These are phyloP conservation scores for Chaetomium sp. DNA, from an alignment of 2,329 filamentous ascomycete genomes.

Conservation along the genomic window DNA sequence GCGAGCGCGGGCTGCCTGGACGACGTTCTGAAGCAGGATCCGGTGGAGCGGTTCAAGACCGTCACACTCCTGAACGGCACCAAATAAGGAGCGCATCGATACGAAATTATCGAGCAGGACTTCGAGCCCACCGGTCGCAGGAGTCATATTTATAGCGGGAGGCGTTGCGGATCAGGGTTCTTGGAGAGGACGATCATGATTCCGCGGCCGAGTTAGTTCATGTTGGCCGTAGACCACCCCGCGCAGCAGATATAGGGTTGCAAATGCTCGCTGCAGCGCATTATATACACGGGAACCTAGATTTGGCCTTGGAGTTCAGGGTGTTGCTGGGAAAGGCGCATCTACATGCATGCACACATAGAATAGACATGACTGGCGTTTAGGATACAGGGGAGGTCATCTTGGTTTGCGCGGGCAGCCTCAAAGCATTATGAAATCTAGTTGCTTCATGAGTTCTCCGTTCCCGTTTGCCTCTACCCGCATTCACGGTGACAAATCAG, in stretches of 20 bases:
- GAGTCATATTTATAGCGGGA: conserved; percentile 1
- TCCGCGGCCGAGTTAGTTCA: neutral
- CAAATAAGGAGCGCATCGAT: conserved; percentile 6
- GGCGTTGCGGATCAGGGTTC: conserved; percentile 3
- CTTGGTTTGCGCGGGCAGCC: conserved; percentile 10
- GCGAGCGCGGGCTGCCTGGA: conserved; percentile 70
- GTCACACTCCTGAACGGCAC: conserved; percentile 19
- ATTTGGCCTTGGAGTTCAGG: conserved; percentile 14
- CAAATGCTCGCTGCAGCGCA: neutral
- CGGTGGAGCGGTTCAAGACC: conserved; percentile 33
- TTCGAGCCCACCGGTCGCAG: neutral
- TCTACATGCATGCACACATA: conserved; percentile 4
- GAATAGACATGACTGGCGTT: conserved; percentile 24
- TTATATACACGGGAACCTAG: conserved; percentile 16
- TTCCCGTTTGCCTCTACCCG: neutral
- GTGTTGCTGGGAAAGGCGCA: neutral
- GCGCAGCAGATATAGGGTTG: conserved; percentile 6
- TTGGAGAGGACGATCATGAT: neutral
- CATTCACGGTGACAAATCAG: neutral
- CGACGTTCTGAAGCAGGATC: conserved; percentile 38
- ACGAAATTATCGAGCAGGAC: neutral
- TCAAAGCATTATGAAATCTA: neutral
- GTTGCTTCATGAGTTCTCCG: neutral
- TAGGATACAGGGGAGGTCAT: conserved; percentile 20
- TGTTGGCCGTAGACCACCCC: neutral